phyloP scores from a whole-genome alignment of 768 basidiomycete genomes.

The Boletus barrowsii region DNA sequence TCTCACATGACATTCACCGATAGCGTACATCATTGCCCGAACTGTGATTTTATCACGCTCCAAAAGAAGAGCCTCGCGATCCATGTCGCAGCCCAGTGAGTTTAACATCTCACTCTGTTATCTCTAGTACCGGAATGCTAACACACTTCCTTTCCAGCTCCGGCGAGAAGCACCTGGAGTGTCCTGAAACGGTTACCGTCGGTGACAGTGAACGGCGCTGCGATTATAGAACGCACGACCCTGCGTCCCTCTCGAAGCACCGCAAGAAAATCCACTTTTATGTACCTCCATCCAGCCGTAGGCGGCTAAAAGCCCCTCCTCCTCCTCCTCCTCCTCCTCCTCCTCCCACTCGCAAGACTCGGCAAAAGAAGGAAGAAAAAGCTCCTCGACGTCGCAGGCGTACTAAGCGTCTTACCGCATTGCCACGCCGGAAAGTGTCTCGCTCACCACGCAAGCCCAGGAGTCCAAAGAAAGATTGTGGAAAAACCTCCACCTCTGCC shows the following conservation, averaged over 20 bases:
- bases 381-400: background rate
- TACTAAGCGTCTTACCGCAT: background rate
- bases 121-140: background rate
- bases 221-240: slow-evolving; percentile 23
- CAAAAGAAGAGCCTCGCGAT: slow-evolving; percentile 21
- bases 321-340: background rate
- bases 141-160: slow-evolving; percentile 12
- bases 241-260: slow-evolving; percentile 26
- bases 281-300: slow-evolving; percentile 10
- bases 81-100: slow-evolving; percentile 22
- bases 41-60: slow-evolving; percentile 18
- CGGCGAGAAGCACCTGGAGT: slow-evolving; percentile 17
- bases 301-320: background rate
- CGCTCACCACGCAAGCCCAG: background rate
- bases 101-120: background rate
- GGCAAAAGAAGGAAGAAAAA: background rate
- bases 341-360: background rate
- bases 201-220: slow-evolving; percentile 3
- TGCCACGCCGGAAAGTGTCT: background rate
- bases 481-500: background rate
- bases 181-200: slow-evolving; percentile 9
- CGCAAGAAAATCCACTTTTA: slow-evolving; percentile 22
- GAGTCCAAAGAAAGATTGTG: background rate
- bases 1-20: background rate
- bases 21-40: slow-evolving; percentile 19